Conservation (phyloP, 116 monocot species). For the Cymodocea nodosa region DNA sequence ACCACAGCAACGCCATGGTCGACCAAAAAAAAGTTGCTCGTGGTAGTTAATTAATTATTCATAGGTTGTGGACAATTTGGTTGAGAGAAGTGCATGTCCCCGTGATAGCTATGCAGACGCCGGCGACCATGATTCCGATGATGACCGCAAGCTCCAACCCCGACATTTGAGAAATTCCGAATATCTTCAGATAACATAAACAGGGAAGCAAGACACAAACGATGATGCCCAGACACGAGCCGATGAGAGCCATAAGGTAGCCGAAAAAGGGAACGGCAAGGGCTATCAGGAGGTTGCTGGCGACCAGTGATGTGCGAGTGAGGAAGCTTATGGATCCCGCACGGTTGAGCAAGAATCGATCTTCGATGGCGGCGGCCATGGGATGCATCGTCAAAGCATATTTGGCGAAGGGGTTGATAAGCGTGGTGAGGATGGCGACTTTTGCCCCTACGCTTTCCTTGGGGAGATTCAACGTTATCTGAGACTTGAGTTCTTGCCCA, state of each 20-base stretch:
- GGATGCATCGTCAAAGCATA: constrained; percentile 55
- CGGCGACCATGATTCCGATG: constrained; percentile 27
- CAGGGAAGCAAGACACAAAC: constrained; percentile 59
- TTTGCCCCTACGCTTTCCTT: constrained; percentile 22
- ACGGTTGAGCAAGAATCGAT: constrained; percentile 16
- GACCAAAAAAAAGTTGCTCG: too few species aligned
- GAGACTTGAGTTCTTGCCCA: constrained; percentile 43
- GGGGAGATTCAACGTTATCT: constrained; percentile 57
- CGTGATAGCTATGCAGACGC: constrained; percentile 28
- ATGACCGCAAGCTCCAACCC: constrained; percentile 25
- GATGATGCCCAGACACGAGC: constrained; percentile 47
- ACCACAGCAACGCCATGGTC: too few species aligned
- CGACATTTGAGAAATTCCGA: constrained; percentile 13
- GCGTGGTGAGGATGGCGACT: constrained; percentile 61
- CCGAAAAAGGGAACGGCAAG: constrained; percentile 60
- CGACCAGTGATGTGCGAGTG: constrained; percentile 35
- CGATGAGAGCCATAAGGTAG: constrained; percentile 55
- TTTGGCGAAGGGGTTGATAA: constrained; percentile 70
- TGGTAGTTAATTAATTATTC: neutral
- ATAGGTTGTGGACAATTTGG: constrained; percentile 36
- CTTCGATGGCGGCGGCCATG: constrained; percentile 50
- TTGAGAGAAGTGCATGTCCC: constrained; percentile 59
- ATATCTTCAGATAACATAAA: constrained; percentile 68
- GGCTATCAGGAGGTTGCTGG: constrained; percentile 44
- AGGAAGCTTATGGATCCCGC: constrained; percentile 17